Evolutionary conservation across 768 basidiomycete species (phyloP).

Genomic region (Podaxis sp.): DNA sequence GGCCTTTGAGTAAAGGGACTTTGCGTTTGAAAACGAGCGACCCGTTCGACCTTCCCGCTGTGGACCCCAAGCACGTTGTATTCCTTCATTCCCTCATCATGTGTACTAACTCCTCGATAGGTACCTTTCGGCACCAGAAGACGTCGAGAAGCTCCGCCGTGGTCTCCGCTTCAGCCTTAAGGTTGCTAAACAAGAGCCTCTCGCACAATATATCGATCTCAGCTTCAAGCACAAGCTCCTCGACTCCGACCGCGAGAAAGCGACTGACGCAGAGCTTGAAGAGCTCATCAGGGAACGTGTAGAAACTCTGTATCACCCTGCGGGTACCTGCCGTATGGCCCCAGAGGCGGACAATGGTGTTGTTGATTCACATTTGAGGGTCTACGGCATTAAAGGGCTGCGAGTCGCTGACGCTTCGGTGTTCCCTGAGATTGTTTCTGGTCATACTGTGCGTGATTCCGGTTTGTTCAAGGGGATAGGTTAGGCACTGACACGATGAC

Average conservation of each 20-base stretch:
- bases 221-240: conserved; percentile 28
- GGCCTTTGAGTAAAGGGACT: conserved; percentile 38
- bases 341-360: conserved; percentile 37
- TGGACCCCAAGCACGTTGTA: conserved; percentile 36
- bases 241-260: conserved; percentile 32
- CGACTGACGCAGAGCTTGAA: conserved; percentile 37
- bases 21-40: conserved; percentile 34
- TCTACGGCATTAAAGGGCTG: conserved; percentile 42
- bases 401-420: conserved; percentile 28
- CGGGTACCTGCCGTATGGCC: conserved; percentile 46
- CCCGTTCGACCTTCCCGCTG: conserved; percentile 33
- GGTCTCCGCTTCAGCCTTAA: conserved; percentile 33
- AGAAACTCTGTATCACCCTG: conserved; percentile 46
- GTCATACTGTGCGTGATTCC: conserved; percentile 12
- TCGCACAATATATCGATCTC: conserved; percentile 30
- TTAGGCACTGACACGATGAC: background rate
- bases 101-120: conserved; percentile 19
- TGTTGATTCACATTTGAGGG: conserved; percentile 41
- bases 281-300: conserved; percentile 37
- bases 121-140: conserved; percentile 36
- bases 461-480: background rate
- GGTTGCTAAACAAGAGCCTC: conserved; percentile 34
- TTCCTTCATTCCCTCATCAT: background rate
- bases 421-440: conserved; percentile 16
- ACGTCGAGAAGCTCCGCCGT: conserved; percentile 37